Base-by-base conservation (phyloP, 2,329 filamentous ascomycete species). In the Xylaria sp. region DNA sequence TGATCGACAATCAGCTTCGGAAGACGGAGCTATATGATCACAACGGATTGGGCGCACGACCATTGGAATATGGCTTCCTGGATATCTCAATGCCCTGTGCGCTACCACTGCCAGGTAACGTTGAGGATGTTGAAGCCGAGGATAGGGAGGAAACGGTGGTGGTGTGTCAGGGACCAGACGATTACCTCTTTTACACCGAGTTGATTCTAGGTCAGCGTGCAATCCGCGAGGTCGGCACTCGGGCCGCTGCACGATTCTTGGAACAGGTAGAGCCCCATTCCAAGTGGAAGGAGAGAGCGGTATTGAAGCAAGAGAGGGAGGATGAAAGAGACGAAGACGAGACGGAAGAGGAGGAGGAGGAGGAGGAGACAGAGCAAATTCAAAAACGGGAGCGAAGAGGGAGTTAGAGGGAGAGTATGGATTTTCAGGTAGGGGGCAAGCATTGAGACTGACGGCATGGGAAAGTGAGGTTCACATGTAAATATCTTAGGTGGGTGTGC, bases 141-240 rank as follows among this genome's bases (percentile, higher is more conserved):
- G 18, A 23, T 2, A 9, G 1, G 6, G 30, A 35, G 42, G 18
- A 13, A 4, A 53, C 35, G 5, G 52, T 30, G 34, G 67, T 69
- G 19, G 58, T 74, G 30, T 84, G 82, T 65, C 69, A 75, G 2
- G 66, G 69, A 2, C 78, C 78, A 1, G 70, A 78, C 11, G 72
- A 78, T 10, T 79, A 81, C 60, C 71, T 85, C 2, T 85, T 83
- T 68, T 80, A 78, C 69, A 80, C 81, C 53, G 72, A 75, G 0
- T 83, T 82, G 48, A 79, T 74, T 0, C 70, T 84, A 3, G 73
- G 73, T 11, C 63, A 64, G 46, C 68, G 70, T 19, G 76, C 73
- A 13, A 75, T 77, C 3, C 57, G 65, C 10, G 66, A 66, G 48
- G 66, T 76, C 19, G 75, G 73, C 2, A 65, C 61, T 37, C 67